Evolutionary conservation across 345 rosid species (phyloP).

Genomic region (Lumnitzera littorea): DNA sequence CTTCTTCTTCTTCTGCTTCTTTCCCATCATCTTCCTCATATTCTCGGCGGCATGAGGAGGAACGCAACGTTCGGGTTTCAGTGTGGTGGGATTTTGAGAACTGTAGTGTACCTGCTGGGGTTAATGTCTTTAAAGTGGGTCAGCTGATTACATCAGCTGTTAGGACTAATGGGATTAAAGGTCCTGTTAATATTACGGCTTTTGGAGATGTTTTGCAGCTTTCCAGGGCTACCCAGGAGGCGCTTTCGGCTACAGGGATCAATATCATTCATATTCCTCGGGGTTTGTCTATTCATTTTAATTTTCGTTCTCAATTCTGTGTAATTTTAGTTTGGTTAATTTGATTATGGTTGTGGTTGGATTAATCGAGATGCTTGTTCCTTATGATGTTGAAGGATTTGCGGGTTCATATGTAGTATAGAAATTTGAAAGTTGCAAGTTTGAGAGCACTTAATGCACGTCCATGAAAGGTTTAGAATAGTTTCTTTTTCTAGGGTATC

Average conservation of each 20-base stretch:
- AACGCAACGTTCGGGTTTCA: slow-evolving; percentile 44
- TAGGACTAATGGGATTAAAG: slow-evolving; percentile 66
- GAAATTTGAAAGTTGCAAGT: no score
- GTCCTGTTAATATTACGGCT: slow-evolving; percentile 72
- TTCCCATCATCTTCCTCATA: slow-evolving; percentile 1
- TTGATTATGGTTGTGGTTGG: not conserved
- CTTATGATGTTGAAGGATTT: no score
- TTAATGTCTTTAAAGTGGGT: slow-evolving; percentile 50
- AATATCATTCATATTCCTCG: slow-evolving; percentile 59
- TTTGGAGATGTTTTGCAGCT: slow-evolving; percentile 69
- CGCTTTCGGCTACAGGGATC: slow-evolving; percentile 69
- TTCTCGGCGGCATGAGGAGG: slow-evolving; percentile 34
- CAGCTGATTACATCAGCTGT: slow-evolving; percentile 51
- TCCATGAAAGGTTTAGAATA: no score
- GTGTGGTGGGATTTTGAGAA: slow-evolving; percentile 99
- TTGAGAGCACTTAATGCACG: no score
- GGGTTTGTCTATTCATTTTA: slow-evolving; percentile 26
- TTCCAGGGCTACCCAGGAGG: slow-evolving; percentile 64
- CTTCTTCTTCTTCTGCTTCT: slow-evolving; percentile 6
- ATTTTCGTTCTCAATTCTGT: not conserved
- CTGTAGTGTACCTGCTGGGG: slow-evolving; percentile 52
- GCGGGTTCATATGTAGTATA: no score
- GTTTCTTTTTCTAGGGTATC: no score
- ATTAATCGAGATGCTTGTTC: no score
- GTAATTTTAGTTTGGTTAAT: not conserved